Conservation (phyloP, 2,329 filamentous ascomycete genomes). For the Fusarium floridanum region DNA sequence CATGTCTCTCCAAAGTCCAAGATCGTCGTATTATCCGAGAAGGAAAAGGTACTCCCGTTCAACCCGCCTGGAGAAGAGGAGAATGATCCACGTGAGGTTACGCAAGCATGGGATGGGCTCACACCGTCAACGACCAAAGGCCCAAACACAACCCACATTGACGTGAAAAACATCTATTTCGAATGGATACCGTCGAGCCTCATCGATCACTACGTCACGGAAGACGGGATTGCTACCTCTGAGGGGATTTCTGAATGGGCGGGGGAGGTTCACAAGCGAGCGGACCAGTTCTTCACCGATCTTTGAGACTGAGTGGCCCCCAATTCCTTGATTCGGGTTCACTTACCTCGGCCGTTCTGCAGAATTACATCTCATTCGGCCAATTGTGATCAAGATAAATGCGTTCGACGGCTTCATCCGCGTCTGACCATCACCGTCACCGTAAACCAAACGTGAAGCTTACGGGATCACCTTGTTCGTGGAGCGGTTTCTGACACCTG, state of each 20-base stretch:
- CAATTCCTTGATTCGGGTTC: constrained; percentile 11
- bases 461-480: constrained; percentile 24
- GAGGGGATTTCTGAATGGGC: constrained; percentile 58
- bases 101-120: constrained; percentile 57
- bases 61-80: constrained; percentile 60
- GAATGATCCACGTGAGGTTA: constrained; percentile 66
- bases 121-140: constrained; percentile 4
- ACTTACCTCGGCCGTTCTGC: constrained; percentile 16
- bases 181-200: constrained; percentile 68
- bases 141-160: constrained; percentile 35
- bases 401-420: constrained; percentile 2
- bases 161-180: constrained; percentile 67
- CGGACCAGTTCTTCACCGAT: constrained; percentile 58
- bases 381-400: background rate
- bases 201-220: constrained; percentile 67
- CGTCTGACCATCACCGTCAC: constrained; percentile 20
- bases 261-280: constrained; percentile 51
- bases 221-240: constrained; percentile 60
- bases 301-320: constrained; percentile 41
- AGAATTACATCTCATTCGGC: constrained; percentile 19
- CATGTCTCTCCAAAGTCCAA: constrained; percentile 59
- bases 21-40: constrained; percentile 69
- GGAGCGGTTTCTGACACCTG: constrained; percentile 29
- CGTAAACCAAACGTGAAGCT: constrained; percentile 8
- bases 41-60: constrained; percentile 68